Evolutionary conservation across 2,329 filamentous ascomycete genomes (phyloP), one percentile per base, ranked within the genome.

Genomic region (Cladosporium sp.): DNA sequence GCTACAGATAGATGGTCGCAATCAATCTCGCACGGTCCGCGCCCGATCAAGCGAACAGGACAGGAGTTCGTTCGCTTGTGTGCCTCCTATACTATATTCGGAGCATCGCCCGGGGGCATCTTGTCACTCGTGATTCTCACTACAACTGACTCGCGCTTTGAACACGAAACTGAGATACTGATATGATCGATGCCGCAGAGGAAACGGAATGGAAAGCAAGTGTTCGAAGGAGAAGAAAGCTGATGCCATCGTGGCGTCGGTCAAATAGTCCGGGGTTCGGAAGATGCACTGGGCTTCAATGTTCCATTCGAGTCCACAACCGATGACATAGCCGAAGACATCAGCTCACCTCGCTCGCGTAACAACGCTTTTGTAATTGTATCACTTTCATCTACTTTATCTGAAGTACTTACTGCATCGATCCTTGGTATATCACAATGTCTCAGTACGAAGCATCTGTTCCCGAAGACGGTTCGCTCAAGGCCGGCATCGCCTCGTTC

Each of bases 401-500:
- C 5, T 30, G 30, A 32, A 32, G 7, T 21, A 47, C 41, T 34
- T 30, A 14, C 28, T 34, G 28, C 24, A 32, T 6, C 2, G 18
- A 34, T n/a, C 52, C 52, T 34, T 55, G 28, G 21, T 21, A 44
- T 21, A 21, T 32, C n/a, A 55, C 18, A 32, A 55, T 55, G 52
- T 18, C 52, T 60, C 75, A 76, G 65, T 77, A 78, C 68, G 65
- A 63, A 21, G 70, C 75, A 14, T 70, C 71, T 34, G 71, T 75
- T 2, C 73, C 74, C 2, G 44, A 60, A 30, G 72, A 71, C 34
- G 68, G 68, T 41, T 62, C 68, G 36, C 79, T 82, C 65, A 78
- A 80, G 68, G 72, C 78, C 18, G 76, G 75, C 55, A 82, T 78
- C 72, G 77, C 76, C 65, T 67, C 72, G 32, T 83, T 82, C 75